These are phyloP conservation scores for Saccharomycopsis sp. DNA, from an alignment of 805 yeast species.

Conservation along the genomic window DNA sequence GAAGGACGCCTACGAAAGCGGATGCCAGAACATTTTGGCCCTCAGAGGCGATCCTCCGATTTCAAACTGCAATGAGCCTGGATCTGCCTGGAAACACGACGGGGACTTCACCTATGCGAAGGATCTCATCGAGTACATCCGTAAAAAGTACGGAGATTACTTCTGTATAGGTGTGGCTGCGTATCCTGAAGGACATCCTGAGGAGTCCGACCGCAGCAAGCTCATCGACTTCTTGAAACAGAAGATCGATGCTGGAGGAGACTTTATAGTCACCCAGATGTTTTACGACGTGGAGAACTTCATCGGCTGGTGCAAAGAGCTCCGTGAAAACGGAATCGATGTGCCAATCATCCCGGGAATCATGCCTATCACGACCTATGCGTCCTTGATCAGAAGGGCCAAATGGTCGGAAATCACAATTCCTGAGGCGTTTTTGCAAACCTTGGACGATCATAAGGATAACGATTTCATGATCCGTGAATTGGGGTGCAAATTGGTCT, in stretches of 20 bases:
- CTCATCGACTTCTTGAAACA: conserved; percentile 66
- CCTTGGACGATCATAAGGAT: conserved; percentile 75
- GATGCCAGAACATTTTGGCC: conserved; percentile 93
- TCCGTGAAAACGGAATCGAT: conserved; percentile 57
- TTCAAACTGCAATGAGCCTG: conserved; percentile 33
- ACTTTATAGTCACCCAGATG: conserved; percentile 93
- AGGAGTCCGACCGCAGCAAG: conserved; percentile 51
- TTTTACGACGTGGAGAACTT: conserved; percentile 89
- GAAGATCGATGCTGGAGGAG: conserved; percentile 91
- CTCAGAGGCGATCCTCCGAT: conserved; percentile 93
- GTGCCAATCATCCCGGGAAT: conserved; percentile 95
- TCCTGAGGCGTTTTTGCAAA: conserved; percentile 65
- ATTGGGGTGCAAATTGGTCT: conserved; percentile 73
- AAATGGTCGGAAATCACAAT: conserved; percentile 84
- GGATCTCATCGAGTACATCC: conserved; percentile 76
- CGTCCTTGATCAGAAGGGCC: conserved; percentile 88
- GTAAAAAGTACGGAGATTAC: conserved; percentile 71
- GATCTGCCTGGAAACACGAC: conserved; percentile 34
- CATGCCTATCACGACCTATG: conserved; percentile 97
- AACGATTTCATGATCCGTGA: conserved; percentile 86
- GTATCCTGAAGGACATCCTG: conserved; percentile 97
- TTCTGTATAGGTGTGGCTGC: conserved; percentile 96
- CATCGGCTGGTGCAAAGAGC: conserved; percentile 68
- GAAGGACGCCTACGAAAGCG: conserved; percentile 76
- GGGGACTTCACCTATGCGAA: conserved; percentile 87